phyloP scores from a whole-genome alignment of 1,284 basidiomycete genomes.

The Pseudozyma hubeiensis region DNA sequence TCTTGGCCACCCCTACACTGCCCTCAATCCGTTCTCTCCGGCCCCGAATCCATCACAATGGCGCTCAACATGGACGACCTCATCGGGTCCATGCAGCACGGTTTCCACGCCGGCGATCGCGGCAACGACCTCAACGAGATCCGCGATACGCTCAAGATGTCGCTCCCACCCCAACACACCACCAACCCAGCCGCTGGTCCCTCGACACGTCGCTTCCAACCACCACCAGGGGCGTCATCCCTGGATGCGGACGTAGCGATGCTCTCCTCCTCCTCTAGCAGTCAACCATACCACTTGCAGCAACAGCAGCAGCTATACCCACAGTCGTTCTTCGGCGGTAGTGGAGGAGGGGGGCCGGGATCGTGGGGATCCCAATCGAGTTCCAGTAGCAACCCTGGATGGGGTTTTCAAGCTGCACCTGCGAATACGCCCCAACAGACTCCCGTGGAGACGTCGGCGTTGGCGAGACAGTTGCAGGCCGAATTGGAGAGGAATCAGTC shows the following conservation, averaged over 20 bases:
- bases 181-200: slow-evolving; percentile 15
- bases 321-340: slow-evolving; percentile 17
- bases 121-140: slow-evolving; percentile 58
- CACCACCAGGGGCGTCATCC: slow-evolving; percentile 7
- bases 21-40: background rate
- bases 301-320: slow-evolving; percentile 7
- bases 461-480: slow-evolving; percentile 48
- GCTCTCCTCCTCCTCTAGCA: slow-evolving; percentile 25
- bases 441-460: slow-evolving; percentile 47
- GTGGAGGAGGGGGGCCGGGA: slow-evolving; percentile 9
- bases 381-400: slow-evolving; percentile 14
- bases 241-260: slow-evolving; percentile 51
- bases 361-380: slow-evolving; percentile 31
- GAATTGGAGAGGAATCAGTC: slow-evolving; percentile 29
- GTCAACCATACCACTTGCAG: slow-evolving; percentile 1
- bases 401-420: slow-evolving; percentile 39
- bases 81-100: slow-evolving; percentile 61
- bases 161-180: slow-evolving; percentile 32
- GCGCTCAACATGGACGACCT: slow-evolving; percentile 63
- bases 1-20: no score
- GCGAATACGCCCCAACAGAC: slow-evolving; percentile 57
- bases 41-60: slow-evolving; percentile 18
- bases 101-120: slow-evolving; percentile 56
- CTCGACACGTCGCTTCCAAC: slow-evolving; percentile 3
- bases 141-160: slow-evolving; percentile 50